Percentiles rank a stretch among this genome's conserved stretches.
Conservation (phyloP, 2,329 filamentous ascomycete species). For the Fusarium circinatum region DNA sequence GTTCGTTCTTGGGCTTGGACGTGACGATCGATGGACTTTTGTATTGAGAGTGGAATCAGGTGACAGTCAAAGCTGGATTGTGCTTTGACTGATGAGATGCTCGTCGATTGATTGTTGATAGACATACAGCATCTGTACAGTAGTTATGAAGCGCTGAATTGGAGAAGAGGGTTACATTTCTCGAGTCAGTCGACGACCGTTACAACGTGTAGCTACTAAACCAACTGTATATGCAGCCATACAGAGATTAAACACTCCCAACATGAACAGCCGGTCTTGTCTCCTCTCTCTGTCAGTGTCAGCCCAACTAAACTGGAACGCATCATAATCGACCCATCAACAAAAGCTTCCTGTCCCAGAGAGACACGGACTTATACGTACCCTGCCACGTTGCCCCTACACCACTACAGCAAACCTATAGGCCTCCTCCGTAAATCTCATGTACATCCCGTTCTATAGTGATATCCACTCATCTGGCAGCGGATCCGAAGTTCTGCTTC, state of each 20-base stretch:
- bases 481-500: slow-evolving; percentile 39
- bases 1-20: background rate
- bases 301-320: background rate
- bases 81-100: background rate
- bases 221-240: background rate
- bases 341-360: background rate
- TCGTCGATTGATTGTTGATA: background rate
- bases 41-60: background rate
- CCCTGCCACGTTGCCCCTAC: slow-evolving; percentile 10
- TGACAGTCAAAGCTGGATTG: background rate
- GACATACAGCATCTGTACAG: background rate
- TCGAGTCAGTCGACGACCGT: background rate
- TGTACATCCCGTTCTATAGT: background rate
- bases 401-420: background rate
- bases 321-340: slow-evolving; percentile 20
- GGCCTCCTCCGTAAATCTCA: background rate
- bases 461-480: slow-evolving; percentile 13
- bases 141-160: background rate
- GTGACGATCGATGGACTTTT: background rate
- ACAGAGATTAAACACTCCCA: background rate
- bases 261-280: background rate
- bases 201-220: background rate
- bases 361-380: background rate
- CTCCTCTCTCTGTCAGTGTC: background rate
- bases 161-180: slow-evolving; percentile 6